These are phyloP conservation scores for Rhododendron mucronatum DNA, from an alignment of 148 eudicot species.

Conservation along the genomic window DNA sequence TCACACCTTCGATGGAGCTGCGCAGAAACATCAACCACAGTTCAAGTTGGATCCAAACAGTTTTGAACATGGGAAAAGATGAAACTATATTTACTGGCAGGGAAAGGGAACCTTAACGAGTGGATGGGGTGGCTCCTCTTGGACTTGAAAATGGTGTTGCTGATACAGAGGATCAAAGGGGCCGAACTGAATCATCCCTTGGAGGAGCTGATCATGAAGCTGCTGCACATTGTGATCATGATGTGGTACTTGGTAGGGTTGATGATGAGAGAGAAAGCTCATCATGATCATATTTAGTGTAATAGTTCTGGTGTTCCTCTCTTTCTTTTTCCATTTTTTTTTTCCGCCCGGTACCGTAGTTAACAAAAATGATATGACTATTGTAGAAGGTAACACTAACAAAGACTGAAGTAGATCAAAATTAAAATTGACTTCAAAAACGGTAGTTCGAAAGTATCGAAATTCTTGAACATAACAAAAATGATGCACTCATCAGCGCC, in stretches of 20 bases:
- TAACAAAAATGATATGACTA: too few relatives aligned
- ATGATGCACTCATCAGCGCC: too few relatives aligned
- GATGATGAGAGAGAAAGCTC: not conserved
- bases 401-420: too few relatives aligned
- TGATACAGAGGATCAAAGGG: not conserved
- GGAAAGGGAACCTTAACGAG: constrained; percentile 46
- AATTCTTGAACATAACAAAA: too few relatives aligned
- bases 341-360: too few relatives aligned
- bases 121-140: not conserved
- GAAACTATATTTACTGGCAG: not conserved
- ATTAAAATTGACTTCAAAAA: too few relatives aligned
- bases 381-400: too few relatives aligned
- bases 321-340: too few relatives aligned
- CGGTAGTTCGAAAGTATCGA: too few relatives aligned
- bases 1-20: constrained; percentile 78
- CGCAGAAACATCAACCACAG: constrained; percentile 5
- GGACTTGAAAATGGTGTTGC: not conserved
- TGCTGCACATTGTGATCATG: not conserved
- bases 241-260: not conserved
- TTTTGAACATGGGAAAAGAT: not conserved
- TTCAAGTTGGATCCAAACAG: not conserved
- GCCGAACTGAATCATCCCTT: not conserved
- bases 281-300: too few relatives aligned
- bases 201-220: not conserved
- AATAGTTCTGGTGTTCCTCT: too few relatives aligned